Conservation (phyloP, 192 early-diverging fungal species). For the Linnemannia zychae region DNA sequence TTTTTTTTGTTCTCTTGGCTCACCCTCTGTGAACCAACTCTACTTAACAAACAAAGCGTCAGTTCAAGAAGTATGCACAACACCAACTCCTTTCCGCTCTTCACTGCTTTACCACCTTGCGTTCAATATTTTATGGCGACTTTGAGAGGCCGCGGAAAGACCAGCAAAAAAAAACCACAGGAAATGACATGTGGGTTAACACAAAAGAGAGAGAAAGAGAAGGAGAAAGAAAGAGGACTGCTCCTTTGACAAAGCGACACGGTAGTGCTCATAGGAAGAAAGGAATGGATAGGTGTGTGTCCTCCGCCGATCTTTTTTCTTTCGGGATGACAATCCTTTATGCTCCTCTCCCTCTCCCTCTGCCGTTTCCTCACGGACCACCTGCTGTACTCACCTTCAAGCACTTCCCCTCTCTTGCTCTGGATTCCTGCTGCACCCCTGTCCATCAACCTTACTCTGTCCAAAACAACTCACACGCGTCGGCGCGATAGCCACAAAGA, state of each 20-base stretch:
- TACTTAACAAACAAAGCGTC: background rate
- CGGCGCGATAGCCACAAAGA: background rate
- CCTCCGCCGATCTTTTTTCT: background rate
- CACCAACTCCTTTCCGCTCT: background rate
- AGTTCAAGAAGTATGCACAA: background rate
- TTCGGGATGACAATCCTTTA: background rate
- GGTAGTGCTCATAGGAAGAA: background rate
- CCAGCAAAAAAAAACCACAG: background rate
- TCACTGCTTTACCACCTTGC: too few relatives aligned
- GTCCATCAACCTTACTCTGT: conserved; percentile 26
- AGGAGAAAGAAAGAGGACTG: too few relatives aligned
- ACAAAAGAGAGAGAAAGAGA: too few relatives aligned
- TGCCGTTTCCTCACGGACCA: background rate
- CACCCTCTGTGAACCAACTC: background rate
- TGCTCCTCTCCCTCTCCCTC: background rate
- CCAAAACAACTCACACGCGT: background rate
- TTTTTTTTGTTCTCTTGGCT: background rate
- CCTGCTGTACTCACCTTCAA: background rate
- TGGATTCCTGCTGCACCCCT: background rate
- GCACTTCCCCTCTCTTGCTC: conserved; percentile 1
- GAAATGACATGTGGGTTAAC: background rate
- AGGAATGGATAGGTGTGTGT: background rate
- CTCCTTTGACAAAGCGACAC: background rate
- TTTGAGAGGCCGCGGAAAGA: background rate
- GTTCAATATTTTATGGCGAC: background rate